Percentiles rank a stretch among this genome's conserved stretches.
Conservation (phyloP, 2,329 filamentous ascomycete genomes). For the Ophiocordyceps camponoti-leonardi region DNA sequence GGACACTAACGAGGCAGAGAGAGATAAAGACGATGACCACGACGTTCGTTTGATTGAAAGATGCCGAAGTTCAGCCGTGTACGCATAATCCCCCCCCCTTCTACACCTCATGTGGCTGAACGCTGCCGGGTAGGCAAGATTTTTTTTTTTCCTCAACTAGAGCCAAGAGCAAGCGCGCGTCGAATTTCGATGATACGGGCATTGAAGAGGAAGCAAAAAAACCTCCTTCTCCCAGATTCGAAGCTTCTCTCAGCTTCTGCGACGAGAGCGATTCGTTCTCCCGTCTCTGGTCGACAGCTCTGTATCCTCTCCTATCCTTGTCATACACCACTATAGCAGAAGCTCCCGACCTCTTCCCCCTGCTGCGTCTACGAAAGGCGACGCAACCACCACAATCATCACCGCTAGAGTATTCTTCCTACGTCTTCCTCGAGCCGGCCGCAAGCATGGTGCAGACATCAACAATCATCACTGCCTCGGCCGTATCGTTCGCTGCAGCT, state of each 20-base stretch:
- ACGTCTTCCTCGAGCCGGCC: background rate
- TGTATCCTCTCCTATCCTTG: background rate
- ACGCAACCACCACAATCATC: background rate
- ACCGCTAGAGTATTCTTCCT: background rate
- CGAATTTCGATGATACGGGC: too few species aligned
- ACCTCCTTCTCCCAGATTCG: background rate
- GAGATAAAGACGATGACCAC: background rate
- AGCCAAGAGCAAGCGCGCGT: too few species aligned
- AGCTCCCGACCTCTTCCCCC: background rate
- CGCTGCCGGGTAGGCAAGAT: background rate
- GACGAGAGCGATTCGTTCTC: background rate
- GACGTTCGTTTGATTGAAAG: background rate
- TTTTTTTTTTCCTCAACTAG: background rate
- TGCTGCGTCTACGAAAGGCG: background rate
- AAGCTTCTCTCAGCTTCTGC: background rate
- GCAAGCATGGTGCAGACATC: conserved; percentile 28
- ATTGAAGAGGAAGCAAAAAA: background rate
- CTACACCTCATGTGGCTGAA: background rate
- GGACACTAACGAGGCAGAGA: too few species aligned
- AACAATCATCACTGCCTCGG: conserved; percentile 41
- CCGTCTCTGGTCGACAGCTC: background rate
- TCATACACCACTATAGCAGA: background rate
- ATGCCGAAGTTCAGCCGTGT: background rate
- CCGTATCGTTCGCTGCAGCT: conserved; percentile 42
- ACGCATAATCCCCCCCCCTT: too few species aligned